Conservation (phyloP, 352 stramenopile genomes). For the Globisporangium parvum region DNA sequence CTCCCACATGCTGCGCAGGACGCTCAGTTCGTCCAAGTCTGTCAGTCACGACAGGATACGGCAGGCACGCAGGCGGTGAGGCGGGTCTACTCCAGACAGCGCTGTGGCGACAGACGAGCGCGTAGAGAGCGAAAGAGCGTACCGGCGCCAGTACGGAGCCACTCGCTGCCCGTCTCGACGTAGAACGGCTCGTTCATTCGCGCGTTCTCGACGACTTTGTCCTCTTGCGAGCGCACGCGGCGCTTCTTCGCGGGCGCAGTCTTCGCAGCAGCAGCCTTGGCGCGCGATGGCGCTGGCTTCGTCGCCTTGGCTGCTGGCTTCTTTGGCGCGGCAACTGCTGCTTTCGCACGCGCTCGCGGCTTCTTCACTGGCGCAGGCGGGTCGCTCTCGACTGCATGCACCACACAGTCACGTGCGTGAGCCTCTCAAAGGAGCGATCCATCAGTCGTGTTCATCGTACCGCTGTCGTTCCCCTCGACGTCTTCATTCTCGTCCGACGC, state of each 20-base stretch:
- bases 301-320: slow-evolving; percentile 12
- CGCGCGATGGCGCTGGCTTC: not conserved
- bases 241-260: slow-evolving; percentile 28
- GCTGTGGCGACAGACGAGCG: no score
- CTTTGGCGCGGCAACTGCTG: slow-evolving; percentile 1
- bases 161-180: slow-evolving; percentile 60
- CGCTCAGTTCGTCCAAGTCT: slow-evolving; percentile 68
- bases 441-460: not conserved
- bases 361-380: slow-evolving; percentile 4
- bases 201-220: slow-evolving; percentile 55
- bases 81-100: no score
- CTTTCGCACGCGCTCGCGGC: not conserved
- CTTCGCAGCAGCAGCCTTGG: slow-evolving; percentile 9
- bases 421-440: no score
- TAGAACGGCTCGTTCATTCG: slow-evolving; percentile 59
- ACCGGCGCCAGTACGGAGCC: slow-evolving; percentile 56
- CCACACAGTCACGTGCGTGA: no score
- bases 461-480: not conserved
- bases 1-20: slow-evolving; percentile 64
- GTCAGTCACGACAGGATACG: not conserved
- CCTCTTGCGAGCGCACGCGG: slow-evolving; percentile 43
- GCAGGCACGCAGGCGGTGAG: no score
- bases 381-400: slow-evolving; percentile 4
- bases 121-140: not conserved
- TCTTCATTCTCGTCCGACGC: not conserved